Evolutionary conservation across 345 rosid genomes (phyloP), one percentile per base, ranked within the genome.

Genomic region (Eucalyptus cladocalyx): DNA sequence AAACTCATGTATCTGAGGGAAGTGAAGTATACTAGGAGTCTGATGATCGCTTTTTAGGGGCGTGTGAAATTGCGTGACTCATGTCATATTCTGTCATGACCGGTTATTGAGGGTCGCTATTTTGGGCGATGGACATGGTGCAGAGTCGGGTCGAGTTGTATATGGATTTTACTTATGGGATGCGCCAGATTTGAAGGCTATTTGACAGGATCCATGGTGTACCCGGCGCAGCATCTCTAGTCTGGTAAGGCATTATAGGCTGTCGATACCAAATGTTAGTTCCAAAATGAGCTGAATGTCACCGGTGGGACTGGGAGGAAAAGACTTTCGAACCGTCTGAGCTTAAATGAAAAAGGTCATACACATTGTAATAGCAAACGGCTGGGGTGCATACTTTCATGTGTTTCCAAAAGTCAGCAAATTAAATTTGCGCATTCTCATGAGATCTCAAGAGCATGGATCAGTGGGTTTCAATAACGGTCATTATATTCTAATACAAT

Each of bases 51-150:
- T 7, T 65, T 65, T 13, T 13, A 14, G 72, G 5, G 72, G 19
- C 4, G 10, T 0, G 3, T 65, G 18, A 60, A 26, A 24, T 60
- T 0, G 4, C 34, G 5, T 4, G 8, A 65, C 19, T 65, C 37
- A 28, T 12, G 72, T n/a, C 34, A 4, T 62, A 13, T 14, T 13
- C n/a, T 65, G 72, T 65, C 10, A 65, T 65, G 72, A 14, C 72
- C 32, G 10, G 72, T 30, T 28, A 16, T 62, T 28, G 37, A 62
- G 72, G 34, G 19, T 32, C 18, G 10, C 72, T 65, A 4, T n/a
- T 30, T 65, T 0, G 18, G 72, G 72, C 0, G 9, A 65, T 30
- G 72, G 72, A n/a, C 72, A 30, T 15, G 72, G 72, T n/a, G 37
- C 8, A 62, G 34, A 30, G 9, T 62, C 3, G 9, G 2, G 16